Percentiles rank a stretch among this genome's conserved stretches.
Conservation (phyloP, 805 yeast species). For the Kluyveromyces lactis region DNA sequence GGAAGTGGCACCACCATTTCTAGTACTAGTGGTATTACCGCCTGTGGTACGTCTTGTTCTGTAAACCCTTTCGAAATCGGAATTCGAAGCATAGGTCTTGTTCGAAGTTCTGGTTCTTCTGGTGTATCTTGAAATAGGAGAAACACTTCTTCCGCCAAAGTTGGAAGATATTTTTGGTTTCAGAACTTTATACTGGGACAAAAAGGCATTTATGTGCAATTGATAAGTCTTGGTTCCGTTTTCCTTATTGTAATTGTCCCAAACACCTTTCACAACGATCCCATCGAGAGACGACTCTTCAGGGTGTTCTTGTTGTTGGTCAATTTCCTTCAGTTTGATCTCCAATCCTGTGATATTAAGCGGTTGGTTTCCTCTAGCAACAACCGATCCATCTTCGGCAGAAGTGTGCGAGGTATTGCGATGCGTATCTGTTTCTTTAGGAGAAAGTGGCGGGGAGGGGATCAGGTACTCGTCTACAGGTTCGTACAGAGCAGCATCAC, state of each 20-base stretch:
- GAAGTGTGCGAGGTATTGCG: constrained; percentile 11
- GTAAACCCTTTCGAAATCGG: constrained; percentile 13
- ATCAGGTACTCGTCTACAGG: constrained; percentile 18
- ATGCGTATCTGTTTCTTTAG: constrained; percentile 9
- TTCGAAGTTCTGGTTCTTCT: constrained; percentile 2
- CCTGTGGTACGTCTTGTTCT: constrained; percentile 15
- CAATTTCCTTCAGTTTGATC: too few relatives aligned
- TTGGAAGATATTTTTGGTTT: constrained; percentile 1
- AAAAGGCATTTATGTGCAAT: constrained; percentile 11
- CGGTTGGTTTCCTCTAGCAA: not conserved
- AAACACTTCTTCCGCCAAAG: not conserved
- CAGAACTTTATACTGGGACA: constrained; percentile 17
- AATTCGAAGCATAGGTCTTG: constrained; percentile 5
- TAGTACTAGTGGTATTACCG: constrained; percentile 2
- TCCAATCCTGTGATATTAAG: not conserved
- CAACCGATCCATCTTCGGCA: constrained; percentile 11
- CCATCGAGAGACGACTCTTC: not conserved
- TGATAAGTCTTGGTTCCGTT: constrained; percentile 7
- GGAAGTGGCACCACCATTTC: constrained; percentile 4
- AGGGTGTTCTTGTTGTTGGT: too few relatives aligned
- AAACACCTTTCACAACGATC: constrained; percentile 14
- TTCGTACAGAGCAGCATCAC: not conserved
- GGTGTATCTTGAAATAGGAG: not conserved
- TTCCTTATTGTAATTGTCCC: constrained; percentile 9
- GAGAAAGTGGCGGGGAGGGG: constrained; percentile 30